Percentiles rank a stretch among this genome's conserved stretches.
These are phyloP conservation scores for Cicer arietinum DNA, from an alignment of 306 rosid species.

Conservation along the genomic window DNA sequence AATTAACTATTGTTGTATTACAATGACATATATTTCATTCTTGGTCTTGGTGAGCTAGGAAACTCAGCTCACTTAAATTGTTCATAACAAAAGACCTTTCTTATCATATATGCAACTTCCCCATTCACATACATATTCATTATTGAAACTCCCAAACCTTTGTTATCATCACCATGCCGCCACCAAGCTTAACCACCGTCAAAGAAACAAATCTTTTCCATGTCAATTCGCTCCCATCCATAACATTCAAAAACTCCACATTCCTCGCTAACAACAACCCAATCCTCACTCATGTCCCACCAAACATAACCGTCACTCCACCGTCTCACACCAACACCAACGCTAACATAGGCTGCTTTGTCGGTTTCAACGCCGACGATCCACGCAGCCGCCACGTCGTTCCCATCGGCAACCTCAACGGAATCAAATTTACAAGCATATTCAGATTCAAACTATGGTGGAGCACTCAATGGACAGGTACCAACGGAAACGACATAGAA, in stretches of 20 bases:
- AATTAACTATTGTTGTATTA: too few relatives aligned
- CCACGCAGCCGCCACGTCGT: constrained; percentile 55
- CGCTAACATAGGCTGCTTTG: constrained; percentile 48
- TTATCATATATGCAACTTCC: background rate
- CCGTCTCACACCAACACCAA: constrained; percentile 29
- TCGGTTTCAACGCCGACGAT: constrained; percentile 59
- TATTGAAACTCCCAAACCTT: background rate
- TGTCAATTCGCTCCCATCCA: constrained; percentile 34
- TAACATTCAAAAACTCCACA: constrained; percentile 47
- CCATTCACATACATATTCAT: too few relatives aligned
- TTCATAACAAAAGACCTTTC: background rate
- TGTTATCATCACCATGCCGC: constrained; percentile 53
- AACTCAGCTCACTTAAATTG: background rate
- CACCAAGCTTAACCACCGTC: constrained; percentile 56
- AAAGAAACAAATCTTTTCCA: constrained; percentile 29
- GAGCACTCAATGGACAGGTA: constrained; percentile 74
- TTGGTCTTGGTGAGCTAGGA: too few relatives aligned
- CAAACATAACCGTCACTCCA: constrained; percentile 53
- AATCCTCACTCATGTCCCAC: constrained; percentile 63
- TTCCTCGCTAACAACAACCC: constrained; percentile 64
- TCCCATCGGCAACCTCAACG: constrained; percentile 55
- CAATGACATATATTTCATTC: too few relatives aligned
- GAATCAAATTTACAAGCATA: constrained; percentile 59
- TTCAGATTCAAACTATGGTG: constrained; percentile 85
- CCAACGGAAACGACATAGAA: constrained; percentile 55